Percentiles rank a stretch among this genome's conserved stretches.
phyloP scores from a whole-genome alignment of 2,329 filamentous ascomycete genomes.

The Xylariaceae sp. region DNA sequence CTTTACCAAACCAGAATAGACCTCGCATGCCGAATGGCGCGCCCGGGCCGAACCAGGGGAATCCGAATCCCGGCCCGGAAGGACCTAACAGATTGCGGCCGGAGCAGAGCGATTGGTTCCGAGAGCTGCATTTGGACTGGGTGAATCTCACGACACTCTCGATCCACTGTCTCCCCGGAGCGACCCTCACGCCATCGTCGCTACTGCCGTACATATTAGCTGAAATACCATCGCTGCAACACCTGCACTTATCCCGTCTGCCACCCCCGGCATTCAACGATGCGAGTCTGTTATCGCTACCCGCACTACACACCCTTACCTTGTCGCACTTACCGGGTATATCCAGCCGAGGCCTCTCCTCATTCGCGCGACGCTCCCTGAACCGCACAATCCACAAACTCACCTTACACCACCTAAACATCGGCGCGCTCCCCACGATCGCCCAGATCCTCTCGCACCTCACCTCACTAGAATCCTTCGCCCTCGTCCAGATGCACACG shows the following conservation, averaged over 20 bases:
- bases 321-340: constrained; percentile 53
- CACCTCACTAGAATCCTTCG: constrained; percentile 43
- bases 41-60: constrained; percentile 23
- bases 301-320: constrained; percentile 49
- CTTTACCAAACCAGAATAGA: constrained; percentile 34
- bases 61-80: constrained; percentile 23
- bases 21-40: constrained; percentile 30
- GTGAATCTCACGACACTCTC: constrained; percentile 49
- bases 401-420: constrained; percentile 50
- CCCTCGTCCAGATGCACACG: constrained; percentile 49
- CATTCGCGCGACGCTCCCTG: constrained; percentile 47
- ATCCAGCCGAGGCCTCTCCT: constrained; percentile 50
- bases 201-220: constrained; percentile 48
- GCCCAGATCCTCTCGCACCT: constrained; percentile 57
- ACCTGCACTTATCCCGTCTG: constrained; percentile 55
- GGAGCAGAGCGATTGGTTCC: constrained; percentile 41
- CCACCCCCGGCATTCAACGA: constrained; percentile 54
- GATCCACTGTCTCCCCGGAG: constrained; percentile 54
- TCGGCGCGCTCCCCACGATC: constrained; percentile 52
- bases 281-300: constrained; percentile 48
- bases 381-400: constrained; percentile 45
- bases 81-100: constrained; percentile 38
- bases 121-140: constrained; percentile 52
- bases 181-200: constrained; percentile 47
- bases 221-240: constrained; percentile 49